Percentiles rank a stretch among this genome's conserved stretches.
Conservation (phyloP, 306 rosid genomes). For the Morella rubra region DNA sequence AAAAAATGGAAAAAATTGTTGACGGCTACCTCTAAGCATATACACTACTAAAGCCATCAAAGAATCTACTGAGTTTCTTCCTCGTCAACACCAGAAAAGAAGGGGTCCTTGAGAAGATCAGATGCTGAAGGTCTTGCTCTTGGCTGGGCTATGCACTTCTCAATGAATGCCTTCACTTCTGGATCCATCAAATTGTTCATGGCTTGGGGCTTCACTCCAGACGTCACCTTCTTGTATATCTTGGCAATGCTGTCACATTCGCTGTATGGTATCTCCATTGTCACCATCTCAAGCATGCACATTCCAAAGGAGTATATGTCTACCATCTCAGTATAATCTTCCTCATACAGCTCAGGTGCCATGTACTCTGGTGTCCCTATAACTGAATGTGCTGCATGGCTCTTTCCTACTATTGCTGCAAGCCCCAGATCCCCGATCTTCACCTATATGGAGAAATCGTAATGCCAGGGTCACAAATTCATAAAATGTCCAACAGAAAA, state of each 20-base stretch:
- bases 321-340: conserved; percentile 95
- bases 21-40: not conserved
- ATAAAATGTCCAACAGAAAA: not conserved
- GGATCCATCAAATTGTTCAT: conserved; percentile 56
- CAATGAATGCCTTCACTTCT: conserved; percentile 73
- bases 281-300: conserved; percentile 96
- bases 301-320: conserved; percentile 90
- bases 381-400: conserved; percentile 80
- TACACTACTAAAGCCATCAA: conserved; percentile 22
- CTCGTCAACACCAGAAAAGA: conserved; percentile 59
- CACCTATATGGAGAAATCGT: conserved; percentile 42
- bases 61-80: conserved; percentile 33
- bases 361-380: conserved; percentile 90
- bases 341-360: conserved; percentile 97
- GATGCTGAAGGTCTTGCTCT: conserved; percentile 89
- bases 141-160: conserved; percentile 79
- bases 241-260: conserved; percentile 83
- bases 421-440: conserved; percentile 90
- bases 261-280: conserved; percentile 86
- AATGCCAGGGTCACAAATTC: not conserved
- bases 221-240: conserved; percentile 81
- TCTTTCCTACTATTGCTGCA: conserved; percentile 83
- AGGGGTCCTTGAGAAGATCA: conserved; percentile 80
- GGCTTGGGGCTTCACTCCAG: conserved; percentile 69
- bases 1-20: not conserved